Percentiles rank a stretch among this genome's conserved stretches.
Conservation (phyloP, 176 grass and related monocot genomes). For the Dactylis glomerata region DNA sequence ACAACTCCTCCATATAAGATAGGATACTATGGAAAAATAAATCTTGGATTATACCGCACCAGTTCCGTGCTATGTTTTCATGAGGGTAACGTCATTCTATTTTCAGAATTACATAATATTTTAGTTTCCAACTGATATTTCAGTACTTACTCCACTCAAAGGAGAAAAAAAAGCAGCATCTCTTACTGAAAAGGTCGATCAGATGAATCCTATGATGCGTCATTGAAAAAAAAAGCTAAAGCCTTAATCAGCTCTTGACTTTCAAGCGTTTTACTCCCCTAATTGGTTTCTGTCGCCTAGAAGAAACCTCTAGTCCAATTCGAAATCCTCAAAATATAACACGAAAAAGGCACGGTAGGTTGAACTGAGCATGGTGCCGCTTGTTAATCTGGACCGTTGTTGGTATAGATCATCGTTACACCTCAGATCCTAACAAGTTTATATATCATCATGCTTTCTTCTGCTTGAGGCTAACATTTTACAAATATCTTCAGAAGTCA, state of each 20-base stretch:
- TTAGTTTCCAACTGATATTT: not conserved
- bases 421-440: not conserved
- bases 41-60: not conserved
- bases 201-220: not conserved
- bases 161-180: not conserved
- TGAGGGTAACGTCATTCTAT: not conserved
- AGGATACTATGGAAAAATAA: too few relatives aligned
- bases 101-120: constrained; percentile 7
- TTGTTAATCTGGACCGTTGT: not conserved
- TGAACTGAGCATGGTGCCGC: constrained; percentile 32
- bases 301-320: not conserved
- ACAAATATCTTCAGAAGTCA: not conserved
- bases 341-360: not conserved
- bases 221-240: not conserved
- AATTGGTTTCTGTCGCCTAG: not conserved
- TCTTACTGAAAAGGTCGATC: not conserved
- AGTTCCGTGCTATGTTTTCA: not conserved
- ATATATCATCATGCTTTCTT: not conserved
- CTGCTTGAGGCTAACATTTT: not conserved
- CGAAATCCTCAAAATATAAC: not conserved
- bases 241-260: constrained; percentile 8
- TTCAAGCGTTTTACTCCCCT: not conserved
- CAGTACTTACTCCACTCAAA: not conserved
- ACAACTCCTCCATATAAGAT: too few relatives aligned
- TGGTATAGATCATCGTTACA: too few relatives aligned